Evolutionary conservation across 208 protist species (phyloP).

Genomic region (Acanthamoeba pearcei): DNA sequence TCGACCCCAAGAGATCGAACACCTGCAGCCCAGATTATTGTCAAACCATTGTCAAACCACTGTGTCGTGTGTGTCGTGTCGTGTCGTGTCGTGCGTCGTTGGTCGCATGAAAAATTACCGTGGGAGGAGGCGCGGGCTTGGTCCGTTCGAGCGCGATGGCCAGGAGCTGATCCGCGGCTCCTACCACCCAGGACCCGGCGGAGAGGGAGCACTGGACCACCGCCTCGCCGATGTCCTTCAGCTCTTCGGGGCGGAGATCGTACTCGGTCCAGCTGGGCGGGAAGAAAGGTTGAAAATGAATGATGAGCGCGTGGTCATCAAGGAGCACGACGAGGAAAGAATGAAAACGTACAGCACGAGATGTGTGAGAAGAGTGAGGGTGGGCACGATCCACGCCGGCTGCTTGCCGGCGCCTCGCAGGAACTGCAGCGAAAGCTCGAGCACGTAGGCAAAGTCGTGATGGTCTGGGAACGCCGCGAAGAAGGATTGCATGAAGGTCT

Average conservation of each 20-base stretch:
- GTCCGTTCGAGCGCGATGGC: background rate
- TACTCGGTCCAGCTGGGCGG: background rate
- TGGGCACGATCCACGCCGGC: background rate
- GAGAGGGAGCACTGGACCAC: slow-evolving; percentile 4
- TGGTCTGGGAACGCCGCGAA: background rate
- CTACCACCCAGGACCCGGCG: background rate
- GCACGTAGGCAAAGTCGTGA: background rate
- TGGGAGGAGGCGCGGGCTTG: background rate
- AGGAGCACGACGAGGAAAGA: background rate
- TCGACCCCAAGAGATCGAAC: background rate
- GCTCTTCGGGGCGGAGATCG: background rate
- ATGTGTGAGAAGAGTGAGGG: background rate
- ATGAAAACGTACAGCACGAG: background rate
- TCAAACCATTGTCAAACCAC: too few species aligned
- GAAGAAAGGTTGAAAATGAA: background rate
- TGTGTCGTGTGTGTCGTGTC: background rate
- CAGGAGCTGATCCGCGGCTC: slow-evolving; percentile 1
- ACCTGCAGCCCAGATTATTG: background rate
- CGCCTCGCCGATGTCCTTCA: background rate
- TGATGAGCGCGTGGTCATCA: background rate
- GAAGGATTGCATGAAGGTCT: slow-evolving; percentile 3
- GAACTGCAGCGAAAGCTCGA: background rate
- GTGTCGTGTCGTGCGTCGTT: too few species aligned
- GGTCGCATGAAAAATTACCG: background rate
- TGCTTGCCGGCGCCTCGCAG: background rate